phyloP scores from a whole-genome alignment of 2,329 filamentous ascomycete genomes.

The Cryphonectria parasitica region DNA sequence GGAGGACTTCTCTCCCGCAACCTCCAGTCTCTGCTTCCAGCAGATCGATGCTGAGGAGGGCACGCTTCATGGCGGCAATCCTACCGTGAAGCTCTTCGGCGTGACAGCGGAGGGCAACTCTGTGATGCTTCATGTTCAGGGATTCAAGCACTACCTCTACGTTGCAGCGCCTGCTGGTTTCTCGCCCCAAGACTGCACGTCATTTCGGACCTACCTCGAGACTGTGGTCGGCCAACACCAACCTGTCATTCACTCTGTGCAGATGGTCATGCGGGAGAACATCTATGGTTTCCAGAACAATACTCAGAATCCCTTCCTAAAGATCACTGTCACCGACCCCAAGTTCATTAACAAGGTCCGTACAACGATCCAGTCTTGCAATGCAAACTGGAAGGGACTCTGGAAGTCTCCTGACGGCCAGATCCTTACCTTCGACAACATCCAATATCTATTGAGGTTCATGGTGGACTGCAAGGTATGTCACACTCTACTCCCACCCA shows the following conservation, averaged over 20 bases:
- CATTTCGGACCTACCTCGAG: slow-evolving; percentile 82
- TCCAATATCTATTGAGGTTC: slow-evolving; percentile 92
- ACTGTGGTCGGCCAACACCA: slow-evolving; percentile 74
- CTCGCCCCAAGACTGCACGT: slow-evolving; percentile 73
- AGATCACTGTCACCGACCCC: slow-evolving; percentile 89
- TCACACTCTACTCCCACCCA: background rate
- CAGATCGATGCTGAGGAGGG: slow-evolving; percentile 96
- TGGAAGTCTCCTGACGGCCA: slow-evolving; percentile 75
- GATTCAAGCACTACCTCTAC: slow-evolving; percentile 96
- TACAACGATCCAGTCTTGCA: slow-evolving; percentile 71
- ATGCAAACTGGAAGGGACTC: slow-evolving; percentile 86
- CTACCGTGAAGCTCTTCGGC: slow-evolving; percentile 89
- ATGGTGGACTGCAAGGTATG: slow-evolving; percentile 94
- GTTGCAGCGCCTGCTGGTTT: slow-evolving; percentile 87
- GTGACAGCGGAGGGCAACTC: slow-evolving; percentile 86
- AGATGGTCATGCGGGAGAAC: slow-evolving; percentile 84
- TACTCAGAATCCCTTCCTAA: slow-evolving; percentile 86
- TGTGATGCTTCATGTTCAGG: slow-evolving; percentile 90
- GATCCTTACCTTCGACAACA: slow-evolving; percentile 91
- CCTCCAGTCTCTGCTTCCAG: slow-evolving; percentile 82
- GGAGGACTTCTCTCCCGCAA: slow-evolving; percentile 56
- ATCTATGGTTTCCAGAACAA: slow-evolving; percentile 96
- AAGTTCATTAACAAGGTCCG: slow-evolving; percentile 81
- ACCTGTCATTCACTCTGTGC: slow-evolving; percentile 76
- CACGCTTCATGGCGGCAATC: slow-evolving; percentile 72